Base-by-base conservation (phyloP, 2,329 filamentous ascomycete genomes). In the Sporothrix brunneoviolacea region DNA sequence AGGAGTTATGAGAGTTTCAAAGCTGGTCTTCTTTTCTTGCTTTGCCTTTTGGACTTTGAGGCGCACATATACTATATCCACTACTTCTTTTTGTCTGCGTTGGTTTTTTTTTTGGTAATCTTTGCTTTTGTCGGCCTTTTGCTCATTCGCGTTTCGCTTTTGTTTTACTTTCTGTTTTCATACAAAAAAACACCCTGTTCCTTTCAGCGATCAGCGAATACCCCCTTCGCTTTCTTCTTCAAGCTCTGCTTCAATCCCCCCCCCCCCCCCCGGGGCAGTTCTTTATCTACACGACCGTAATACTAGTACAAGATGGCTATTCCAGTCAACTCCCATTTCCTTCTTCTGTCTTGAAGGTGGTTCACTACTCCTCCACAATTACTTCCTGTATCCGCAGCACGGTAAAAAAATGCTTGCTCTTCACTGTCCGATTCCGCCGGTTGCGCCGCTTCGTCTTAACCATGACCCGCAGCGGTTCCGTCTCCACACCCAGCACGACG, bases 401-500 rank as follows among this genome's bases (percentile, higher is more conserved):
- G 3, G 93, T 98, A 68, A 86, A 95, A 62, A 80, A 77, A 65
- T 95, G 88, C 78, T 98, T 96, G 74, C 89, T 96, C 72, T 77
- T 84, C 9, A 93, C 85, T 53, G 78, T 81, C 73, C 83, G 88
- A 44, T 80, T 77, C 64, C 85, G 77, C 63, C 88, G 73, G 67
- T 85, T 85, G 62, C 81, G 86, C 73, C 82, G 71, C 79, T 90
- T 91, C 60, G 79, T 91, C 79, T 91, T 91, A 70, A 87, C 75
- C 72, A 88, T 88, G 59, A 83, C 72, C 52, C 87, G 74, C 71
- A 91, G 66, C 30, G 88, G 87, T 71, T 91, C 87, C 51, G 81
- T 79, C 70, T 97, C 93, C 7, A 86, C 80, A 6, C 90, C 91
- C 55, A 93, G 77, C 22, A 98, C 90, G 30, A 84, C 81, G 15